A percentile compares a stretch with the other conserved stretches of the same genome.
Evolutionary conservation across 345 rosid species (phyloP).

Genomic region (Lagerstroemia speciosa): DNA sequence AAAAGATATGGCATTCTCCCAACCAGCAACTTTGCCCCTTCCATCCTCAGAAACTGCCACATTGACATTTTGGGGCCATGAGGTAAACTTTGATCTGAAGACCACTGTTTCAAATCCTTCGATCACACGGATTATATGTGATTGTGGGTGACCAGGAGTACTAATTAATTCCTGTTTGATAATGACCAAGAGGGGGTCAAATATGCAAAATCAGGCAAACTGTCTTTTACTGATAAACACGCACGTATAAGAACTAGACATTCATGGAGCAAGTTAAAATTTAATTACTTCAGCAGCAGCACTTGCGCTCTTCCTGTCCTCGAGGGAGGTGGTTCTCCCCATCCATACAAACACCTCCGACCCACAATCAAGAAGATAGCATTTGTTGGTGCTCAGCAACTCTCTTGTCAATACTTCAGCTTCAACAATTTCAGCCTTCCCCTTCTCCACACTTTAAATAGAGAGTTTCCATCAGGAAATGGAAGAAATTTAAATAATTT

Average conservation of each 20-base stretch:
- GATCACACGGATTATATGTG: constrained; percentile 70
- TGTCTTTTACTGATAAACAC: background rate
- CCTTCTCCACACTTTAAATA: constrained; percentile 68
- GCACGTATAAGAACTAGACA: background rate
- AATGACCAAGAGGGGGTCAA: background rate
- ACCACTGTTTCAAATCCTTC: constrained; percentile 96
- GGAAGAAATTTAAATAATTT: background rate
- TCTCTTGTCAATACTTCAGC: constrained; percentile 66
- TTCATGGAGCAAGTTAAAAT: background rate
- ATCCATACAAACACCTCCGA: constrained; percentile 85
- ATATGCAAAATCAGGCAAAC: background rate
- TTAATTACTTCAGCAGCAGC: constrained; percentile 66
- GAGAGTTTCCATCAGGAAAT: background rate
- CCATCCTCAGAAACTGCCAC: constrained; percentile 84
- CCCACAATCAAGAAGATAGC: constrained; percentile 84
- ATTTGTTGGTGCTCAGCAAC: constrained; percentile 65
- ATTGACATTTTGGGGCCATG: constrained; percentile 66
- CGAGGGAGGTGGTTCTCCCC: constrained; percentile 80
- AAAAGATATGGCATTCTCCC: background rate
- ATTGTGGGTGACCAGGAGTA: constrained; percentile 42
- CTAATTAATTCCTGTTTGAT: constrained; percentile 55
- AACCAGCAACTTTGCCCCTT: constrained; percentile 98
- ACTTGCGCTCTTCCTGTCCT: constrained; percentile 78
- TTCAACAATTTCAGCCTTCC: constrained; percentile 58
- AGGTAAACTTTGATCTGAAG: constrained; percentile 80